Base-by-base conservation (phyloP, 495 filamentous ascomycete species). In the Neurospora tetraspora region DNA sequence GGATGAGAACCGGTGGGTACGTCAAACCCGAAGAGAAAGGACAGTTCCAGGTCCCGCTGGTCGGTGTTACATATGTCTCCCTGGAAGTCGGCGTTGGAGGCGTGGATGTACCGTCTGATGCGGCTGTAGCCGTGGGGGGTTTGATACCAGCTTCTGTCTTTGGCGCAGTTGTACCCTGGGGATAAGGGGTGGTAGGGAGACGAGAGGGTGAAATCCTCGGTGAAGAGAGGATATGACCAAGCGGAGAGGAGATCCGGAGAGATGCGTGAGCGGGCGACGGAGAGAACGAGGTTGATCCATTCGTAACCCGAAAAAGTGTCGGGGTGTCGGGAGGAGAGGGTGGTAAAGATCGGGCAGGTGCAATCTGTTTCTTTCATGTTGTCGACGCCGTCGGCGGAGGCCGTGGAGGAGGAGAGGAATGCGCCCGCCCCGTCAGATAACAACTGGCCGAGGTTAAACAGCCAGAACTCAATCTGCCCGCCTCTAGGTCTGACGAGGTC, bases 41-140 rank as follows among this genome's bases (percentile, higher is more conserved):
- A 34, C 0, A 34, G 5, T 40, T 40, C 12, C 0, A 40, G 0
- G 4, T 40, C 39, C 0, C 14, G 12, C 12, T 5, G 4, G 5
- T 40, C 39, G 2, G 39, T 40, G 14, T 14, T 40, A 3, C 4
- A 5, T 1, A 16, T 40, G 4, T 40, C 39, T 16, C 4, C 39
- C 4, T 16, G 39, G 39, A 40, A 5, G 4, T 14, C 39, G 39
- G 12, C 12, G 12, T 40, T 40, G 12, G 11, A 40, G 12, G 39
- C 4, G 39, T 5, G 12, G 12, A 40, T 5, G 39, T 1, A 40
- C 4, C 39, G 39, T 5, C 12, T 5, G 0, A 16, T 40, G 12
- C 39, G 39, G 39, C 12, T 40, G 12, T 40, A 40, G 39, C 39
- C 12, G 39, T 5, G 2, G 0, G 39, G 12, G 5, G 39, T 5